Evolutionary conservation across 768 basidiomycete genomes (phyloP).

Genomic region (Tulasnella sp.): DNA sequence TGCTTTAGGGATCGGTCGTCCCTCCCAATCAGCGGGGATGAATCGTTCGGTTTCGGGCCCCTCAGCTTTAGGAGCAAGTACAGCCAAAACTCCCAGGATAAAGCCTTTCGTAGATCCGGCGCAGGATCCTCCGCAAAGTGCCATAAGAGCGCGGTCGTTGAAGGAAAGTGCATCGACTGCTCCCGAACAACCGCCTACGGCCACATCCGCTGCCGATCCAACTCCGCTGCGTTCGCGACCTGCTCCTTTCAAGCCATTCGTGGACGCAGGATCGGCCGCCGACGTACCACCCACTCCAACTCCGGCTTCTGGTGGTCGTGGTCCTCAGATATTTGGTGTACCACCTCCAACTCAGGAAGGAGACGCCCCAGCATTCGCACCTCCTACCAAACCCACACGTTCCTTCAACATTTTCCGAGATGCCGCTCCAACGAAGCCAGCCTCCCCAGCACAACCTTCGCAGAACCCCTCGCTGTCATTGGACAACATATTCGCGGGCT

Average conservation of each 20-base stretch:
- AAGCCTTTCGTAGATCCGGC: conserved; percentile 19
- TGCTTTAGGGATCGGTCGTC: neutral
- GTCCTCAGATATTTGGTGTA: neutral
- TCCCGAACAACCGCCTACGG: neutral
- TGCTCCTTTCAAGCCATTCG: conserved; percentile 15
- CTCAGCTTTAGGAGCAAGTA: neutral
- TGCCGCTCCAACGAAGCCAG: neutral
- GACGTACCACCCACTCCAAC: conserved; percentile 9
- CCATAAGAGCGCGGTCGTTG: neutral
- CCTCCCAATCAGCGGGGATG: neutral
- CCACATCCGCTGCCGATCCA: neutral
- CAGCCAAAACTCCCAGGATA: conserved; percentile 7
- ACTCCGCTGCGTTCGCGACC: conserved; percentile 8
- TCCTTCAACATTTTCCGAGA: conserved; percentile 16
- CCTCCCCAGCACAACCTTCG: neutral
- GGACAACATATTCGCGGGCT: conserved; percentile 11
- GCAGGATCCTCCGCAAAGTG: neutral
- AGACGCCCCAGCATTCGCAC: neutral
- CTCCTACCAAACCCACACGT: neutral
- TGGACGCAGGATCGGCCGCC: neutral
- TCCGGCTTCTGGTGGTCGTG: neutral
- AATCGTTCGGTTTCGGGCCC: conserved; percentile 11
- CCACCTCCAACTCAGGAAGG: neutral
- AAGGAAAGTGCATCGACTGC: neutral
- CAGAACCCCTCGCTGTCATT: neutral